These are phyloP conservation scores for Fusarium sp. DNA, from an alignment of 2,329 filamentous ascomycete genomes.

Conservation along the genomic window DNA sequence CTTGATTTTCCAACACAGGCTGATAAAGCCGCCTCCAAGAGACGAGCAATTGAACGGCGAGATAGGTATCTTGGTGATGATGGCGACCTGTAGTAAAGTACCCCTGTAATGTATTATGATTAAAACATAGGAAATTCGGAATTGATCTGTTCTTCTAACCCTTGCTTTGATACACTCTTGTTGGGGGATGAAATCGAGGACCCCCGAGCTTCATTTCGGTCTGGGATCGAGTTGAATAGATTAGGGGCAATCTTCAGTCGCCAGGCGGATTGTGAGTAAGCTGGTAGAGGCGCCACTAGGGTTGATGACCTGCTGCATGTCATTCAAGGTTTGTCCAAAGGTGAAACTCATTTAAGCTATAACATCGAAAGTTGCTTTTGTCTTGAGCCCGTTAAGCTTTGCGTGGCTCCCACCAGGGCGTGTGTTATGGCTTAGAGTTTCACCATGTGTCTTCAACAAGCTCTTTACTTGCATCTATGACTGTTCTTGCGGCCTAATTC, in stretches of 20 bases:
- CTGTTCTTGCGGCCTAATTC: neutral
- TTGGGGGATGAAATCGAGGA: too few relatives aligned
- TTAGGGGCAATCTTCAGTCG: neutral
- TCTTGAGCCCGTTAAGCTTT: neutral
- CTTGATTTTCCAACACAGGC: neutral
- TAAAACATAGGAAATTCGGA: neutral
- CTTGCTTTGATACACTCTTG: neutral
- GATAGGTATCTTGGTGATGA: neutral
- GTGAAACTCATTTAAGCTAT: neutral
- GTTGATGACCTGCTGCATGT: neutral
- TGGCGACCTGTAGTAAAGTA: neutral
- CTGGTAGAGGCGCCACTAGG: neutral
- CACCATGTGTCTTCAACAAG: neutral
- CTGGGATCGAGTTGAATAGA: too few relatives aligned
- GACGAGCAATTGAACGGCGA: neutral
- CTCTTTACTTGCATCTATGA: neutral
- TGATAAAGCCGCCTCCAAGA: neutral
- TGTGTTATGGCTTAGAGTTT: neutral
- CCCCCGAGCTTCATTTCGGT: too few relatives aligned
- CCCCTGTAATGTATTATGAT: neutral
- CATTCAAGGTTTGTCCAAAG: neutral
- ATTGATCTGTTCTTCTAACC: too few relatives aligned
- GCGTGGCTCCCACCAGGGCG: neutral
- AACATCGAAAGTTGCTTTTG: neutral
- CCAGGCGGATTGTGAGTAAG: neutral